Evolutionary conservation across 306 rosid genomes (phyloP), one percentile per base, ranked within the genome.

Genomic region (Aeschynomene evenia): DNA sequence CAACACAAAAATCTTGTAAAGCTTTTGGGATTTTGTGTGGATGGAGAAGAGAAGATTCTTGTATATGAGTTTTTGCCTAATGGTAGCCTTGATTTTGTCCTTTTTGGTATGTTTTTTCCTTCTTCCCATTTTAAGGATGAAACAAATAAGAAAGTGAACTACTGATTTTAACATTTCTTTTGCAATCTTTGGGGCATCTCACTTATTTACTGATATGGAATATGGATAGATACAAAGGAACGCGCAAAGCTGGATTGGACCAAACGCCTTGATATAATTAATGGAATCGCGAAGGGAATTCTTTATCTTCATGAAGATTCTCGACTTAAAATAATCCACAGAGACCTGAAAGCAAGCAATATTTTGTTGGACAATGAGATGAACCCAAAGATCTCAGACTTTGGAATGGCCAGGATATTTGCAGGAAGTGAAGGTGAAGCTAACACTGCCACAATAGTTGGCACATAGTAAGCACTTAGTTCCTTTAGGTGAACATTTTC

Each of bases 1-100:
- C 95, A 91, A 50, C 97, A 86, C 37, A 85, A 87, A 59, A 91
- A 85, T 74, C 89, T 91, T 23, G 90, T 88, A 7, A 83, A 79
- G 80, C 95, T 91, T 63, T 14, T 91, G 3, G 97, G 91, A 14
- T 91, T 85, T 61, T 66, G 91, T 75, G 60, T 83, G 24, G 85
- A 85, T 26, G 82, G 77, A 81, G 87, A 77, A 19, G 92, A 89
- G 56, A 89, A 73, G 70, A 54, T 86, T 53, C 88, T 85, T 6
- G 81, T 91, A 5, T 91, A 88, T 57, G 97, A 91, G 59, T 85
- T 70, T 74, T 73, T 86, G 73, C 90, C 90, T 7, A 87, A 87
- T 40, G 82, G 77, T 20, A 74, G 91, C 79, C 91, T 87, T 18
- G 91, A 85, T 72, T 26, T 5, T 6, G 42, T 78, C 61, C 80